Evolutionary conservation across 768 basidiomycete species (phyloP), one percentile per base, ranked within the genome.

Genomic region (Kwoniella mangroviensis): DNA sequence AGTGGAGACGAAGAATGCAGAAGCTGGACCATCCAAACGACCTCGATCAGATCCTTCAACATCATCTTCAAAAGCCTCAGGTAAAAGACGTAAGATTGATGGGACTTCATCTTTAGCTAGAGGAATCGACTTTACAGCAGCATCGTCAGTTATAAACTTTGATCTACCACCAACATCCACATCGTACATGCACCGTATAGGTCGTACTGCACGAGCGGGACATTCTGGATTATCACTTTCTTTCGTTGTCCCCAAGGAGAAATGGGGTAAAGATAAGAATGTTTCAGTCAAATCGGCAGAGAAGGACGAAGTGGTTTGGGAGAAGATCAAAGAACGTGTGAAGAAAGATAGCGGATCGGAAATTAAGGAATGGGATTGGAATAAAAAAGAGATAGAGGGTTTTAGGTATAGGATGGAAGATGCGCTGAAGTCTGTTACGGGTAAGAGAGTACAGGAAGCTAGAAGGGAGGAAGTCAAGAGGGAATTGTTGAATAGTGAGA

Each of bases 401-500:
- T 99, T 99, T 85, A 86, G 95, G 79, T 99, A 99, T 84, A 88
- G 97, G 58, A 98, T 98, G 96, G 93, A 96, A 79, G 97, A 98
- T 79, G 97, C 93, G 1, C 80, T 98, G 76, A 86, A 93, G 73
- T 88, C 90, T 56, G 94, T 97, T 11, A 98, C 97, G 65, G 87
- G 90, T 74, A 90, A 88, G 67, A 89, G 90, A 7, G 89, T 98
- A 71, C 88, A 90, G 73, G 96, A 99, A 83, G 97, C 97, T 1
- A 86, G 94, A 75, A 86, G 97, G 56, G 96, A 95, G 83, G 96
- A 98, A 83, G 84, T 98, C 75, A 94, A 96, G 83, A 85, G 89
- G 40, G 97, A 99, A 83, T 90, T 98, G 45, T 83, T 99, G 73
- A 95, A 97, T 81, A 95, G 93, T 53, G 94, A 96, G 78, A 98